Conservation (phyloP, 2,329 filamentous ascomycete species). For the Aspergillus caelatus region DNA sequence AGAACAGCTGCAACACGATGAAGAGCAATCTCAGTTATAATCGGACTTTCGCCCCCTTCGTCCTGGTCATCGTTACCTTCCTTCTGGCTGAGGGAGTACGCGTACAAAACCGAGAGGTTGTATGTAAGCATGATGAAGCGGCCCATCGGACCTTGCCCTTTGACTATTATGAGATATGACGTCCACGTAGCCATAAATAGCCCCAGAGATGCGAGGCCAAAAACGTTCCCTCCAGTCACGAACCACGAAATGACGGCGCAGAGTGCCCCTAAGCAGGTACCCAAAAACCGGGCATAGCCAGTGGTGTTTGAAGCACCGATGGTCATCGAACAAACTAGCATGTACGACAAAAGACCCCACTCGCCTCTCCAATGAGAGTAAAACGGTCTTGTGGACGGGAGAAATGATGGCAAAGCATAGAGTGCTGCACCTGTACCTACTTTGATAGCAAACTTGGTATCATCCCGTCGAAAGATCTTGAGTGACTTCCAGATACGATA, state of each 20-base stretch:
- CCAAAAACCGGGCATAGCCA: conserved; percentile 80
- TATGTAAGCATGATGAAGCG: conserved; percentile 94
- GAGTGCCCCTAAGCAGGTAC: conserved; percentile 78
- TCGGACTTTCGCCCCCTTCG: conserved; percentile 79
- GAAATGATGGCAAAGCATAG: conserved; percentile 87
- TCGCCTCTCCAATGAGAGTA: conserved; percentile 92
- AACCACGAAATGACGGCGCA: conserved; percentile 80
- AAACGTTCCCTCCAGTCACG: conserved; percentile 71
- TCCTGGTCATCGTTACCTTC: conserved; percentile 82
- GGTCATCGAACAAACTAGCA: conserved; percentile 98
- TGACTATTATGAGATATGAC: conserved; percentile 85
- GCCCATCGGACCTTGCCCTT: conserved; percentile 84
- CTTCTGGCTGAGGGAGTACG: conserved; percentile 81
- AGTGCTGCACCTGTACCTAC: conserved; percentile 87
- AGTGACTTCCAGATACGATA: conserved; percentile 60
- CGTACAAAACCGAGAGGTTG: conserved; percentile 92
- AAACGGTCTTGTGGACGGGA: conserved; percentile 73
- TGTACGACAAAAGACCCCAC: conserved; percentile 95
- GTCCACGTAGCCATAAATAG: conserved; percentile 79
- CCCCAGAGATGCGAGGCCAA: conserved; percentile 76
- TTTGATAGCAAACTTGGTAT: conserved; percentile 82
- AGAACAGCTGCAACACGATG: conserved; percentile 88
- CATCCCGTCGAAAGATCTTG: conserved; percentile 63
- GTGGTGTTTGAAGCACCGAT: conserved; percentile 95
- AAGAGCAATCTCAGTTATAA: conserved; percentile 83